Evolutionary conservation across 495 filamentous ascomycete species (phyloP), one percentile per base, ranked within the genome.

Genomic region (Xylaria bambusicola): DNA sequence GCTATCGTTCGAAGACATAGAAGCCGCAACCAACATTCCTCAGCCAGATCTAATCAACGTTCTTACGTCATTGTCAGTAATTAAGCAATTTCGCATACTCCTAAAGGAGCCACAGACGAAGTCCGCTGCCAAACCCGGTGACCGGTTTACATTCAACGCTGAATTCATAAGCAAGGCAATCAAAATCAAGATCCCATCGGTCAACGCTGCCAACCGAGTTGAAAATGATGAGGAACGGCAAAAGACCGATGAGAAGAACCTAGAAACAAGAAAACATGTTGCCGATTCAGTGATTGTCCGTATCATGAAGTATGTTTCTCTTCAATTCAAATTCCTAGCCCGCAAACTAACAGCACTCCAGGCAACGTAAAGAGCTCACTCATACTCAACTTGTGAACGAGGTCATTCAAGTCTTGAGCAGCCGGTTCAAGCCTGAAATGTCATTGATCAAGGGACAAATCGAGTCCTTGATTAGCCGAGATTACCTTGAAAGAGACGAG

Each of bases 391-490:
- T 99, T 31, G 83, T 94, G 46, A 85, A 81, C 23, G 95, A 98
- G 73, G 90, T 94, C 10, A 87, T 99, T 56, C 77, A 81, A 45
- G 91, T 96, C 69, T 79, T 98, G 2, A 78, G 83, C 1, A 68
- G 77, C 23, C 87, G 93, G 52, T 99, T 99, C 77, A 87, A 87
- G 58, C 95, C 94, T 0, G 93, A 98, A 59, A 80, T 97, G 31
- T 80, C 81, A 38, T 90, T 98, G 81, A 88, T 98, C 75, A 99
- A 99, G 78, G 87, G 85, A 68, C 85, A 89, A n/a, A 91, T 99
- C 57, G 94, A 99, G 71, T 89, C 88, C 64, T 73, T 99, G 62
- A 94, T 99, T 52, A 87, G 89, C 61, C 82, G 92, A 45, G 94
- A 99, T 68, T 99, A 97, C 66, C 75, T 99, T n/a, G 93, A 96